Evolutionary conservation across 352 stramenopile genomes (phyloP).

Genomic region (Phytopythium oedochilum): DNA sequence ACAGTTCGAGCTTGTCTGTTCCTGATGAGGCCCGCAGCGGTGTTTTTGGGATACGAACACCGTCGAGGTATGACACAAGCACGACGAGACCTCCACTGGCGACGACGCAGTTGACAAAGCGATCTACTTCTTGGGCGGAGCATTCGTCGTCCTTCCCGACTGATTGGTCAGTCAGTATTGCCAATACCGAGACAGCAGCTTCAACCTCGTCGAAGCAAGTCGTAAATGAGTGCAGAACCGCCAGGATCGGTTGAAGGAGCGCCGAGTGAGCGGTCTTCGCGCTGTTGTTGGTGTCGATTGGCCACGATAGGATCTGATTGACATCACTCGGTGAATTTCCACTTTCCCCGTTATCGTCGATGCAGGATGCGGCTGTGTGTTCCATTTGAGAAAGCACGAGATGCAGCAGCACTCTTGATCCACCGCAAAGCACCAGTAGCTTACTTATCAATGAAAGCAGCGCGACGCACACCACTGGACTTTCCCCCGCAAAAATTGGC

Average conservation of each 20-base stretch:
- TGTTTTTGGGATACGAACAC: conserved; percentile 11
- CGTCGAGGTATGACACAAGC: conserved; percentile 38
- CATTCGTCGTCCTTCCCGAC: conserved; percentile 4
- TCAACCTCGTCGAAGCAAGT: conserved; percentile 46
- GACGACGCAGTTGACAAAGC: conserved; percentile 38
- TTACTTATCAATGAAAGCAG: conserved; percentile 23
- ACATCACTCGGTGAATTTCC: neutral
- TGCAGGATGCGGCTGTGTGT: too few species aligned
- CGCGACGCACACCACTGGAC: conserved; percentile 24
- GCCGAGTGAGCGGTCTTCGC: conserved; percentile 16
- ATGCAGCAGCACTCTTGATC: conserved; percentile 20
- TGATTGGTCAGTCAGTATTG: conserved; percentile 19
- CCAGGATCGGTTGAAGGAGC: conserved; percentile 30
- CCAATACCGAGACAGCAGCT: conserved; percentile 27
- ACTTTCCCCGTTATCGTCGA: neutral
- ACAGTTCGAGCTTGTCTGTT: neutral
- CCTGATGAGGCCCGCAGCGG: neutral
- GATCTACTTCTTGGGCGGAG: conserved; percentile 5
- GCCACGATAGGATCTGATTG: conserved; percentile 7
- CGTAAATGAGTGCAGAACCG: conserved; percentile 24
- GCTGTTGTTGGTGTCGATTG: conserved; percentile 19
- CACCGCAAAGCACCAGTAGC: conserved; percentile 25
- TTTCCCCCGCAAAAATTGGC: conserved; percentile 14
- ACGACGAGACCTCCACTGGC: conserved; percentile 30
- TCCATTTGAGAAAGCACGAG: neutral